phyloP scores from a whole-genome alignment of 805 yeast species.

The Wickerhamia fluorescens region DNA sequence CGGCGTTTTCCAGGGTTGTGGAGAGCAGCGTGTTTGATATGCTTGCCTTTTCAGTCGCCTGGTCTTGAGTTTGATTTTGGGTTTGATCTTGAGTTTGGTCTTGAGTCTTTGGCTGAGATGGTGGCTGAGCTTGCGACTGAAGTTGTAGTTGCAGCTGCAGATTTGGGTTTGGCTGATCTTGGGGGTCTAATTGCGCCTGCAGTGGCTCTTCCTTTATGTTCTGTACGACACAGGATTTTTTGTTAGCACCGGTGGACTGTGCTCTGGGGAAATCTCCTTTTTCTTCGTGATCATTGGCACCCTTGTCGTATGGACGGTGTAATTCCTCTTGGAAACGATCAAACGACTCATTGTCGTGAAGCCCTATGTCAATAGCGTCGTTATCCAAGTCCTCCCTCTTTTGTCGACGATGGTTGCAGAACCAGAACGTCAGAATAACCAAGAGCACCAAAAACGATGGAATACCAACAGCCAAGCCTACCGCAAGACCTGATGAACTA shows the following conservation, averaged over 20 bases:
- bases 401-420: constrained; percentile 24
- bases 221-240: too few relatives aligned
- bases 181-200: not conserved
- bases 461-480: constrained; percentile 36
- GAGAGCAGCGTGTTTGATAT: constrained; percentile 3
- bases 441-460: constrained; percentile 17
- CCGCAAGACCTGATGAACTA: constrained; percentile 19
- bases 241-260: not conserved
- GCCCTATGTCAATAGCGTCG: constrained; percentile 25
- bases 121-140: constrained; percentile 4
- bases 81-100: not conserved
- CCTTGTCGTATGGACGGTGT: constrained; percentile 20
- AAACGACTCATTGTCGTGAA: constrained; percentile 30
- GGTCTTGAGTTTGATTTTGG: constrained; percentile 1
- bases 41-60: constrained; percentile 6
- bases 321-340: constrained; percentile 31
- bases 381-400: constrained; percentile 23
- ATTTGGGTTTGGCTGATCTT: constrained; percentile 4
- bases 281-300: too few relatives aligned
- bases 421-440: constrained; percentile 22
- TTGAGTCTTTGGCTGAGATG: constrained; percentile 1
- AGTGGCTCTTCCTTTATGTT: too few relatives aligned
- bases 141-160: too few relatives aligned
- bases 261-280: too few relatives aligned
- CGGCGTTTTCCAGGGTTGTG: not conserved